Conservation (phyloP, 2,329 filamentous ascomycete species). For the Colletotrichum shisoi region DNA sequence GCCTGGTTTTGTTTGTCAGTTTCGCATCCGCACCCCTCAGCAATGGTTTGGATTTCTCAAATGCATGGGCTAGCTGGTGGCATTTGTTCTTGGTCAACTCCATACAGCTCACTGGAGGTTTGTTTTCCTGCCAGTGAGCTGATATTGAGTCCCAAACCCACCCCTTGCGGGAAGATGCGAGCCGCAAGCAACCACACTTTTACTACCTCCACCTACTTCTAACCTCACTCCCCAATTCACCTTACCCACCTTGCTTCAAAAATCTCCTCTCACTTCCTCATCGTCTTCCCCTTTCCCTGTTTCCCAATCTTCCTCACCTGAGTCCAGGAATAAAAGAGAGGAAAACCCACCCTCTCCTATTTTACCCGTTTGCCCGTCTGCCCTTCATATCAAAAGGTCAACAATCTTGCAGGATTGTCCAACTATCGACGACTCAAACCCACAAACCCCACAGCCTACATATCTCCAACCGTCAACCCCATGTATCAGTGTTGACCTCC, state of each 20-base stretch:
- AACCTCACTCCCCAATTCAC: constrained; percentile 32
- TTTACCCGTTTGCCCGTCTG: constrained; percentile 8
- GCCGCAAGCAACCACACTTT: constrained; percentile 9
- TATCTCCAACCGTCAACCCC: constrained; percentile 41
- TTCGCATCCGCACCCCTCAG: no score
- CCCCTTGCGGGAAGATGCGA: constrained; percentile 20
- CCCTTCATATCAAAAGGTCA: constrained; percentile 15
- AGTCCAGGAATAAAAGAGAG: neutral
- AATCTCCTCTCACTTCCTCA: neutral
- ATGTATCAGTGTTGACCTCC: constrained; percentile 45
- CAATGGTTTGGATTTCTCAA: neutral
- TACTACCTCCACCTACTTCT: constrained; percentile 10
- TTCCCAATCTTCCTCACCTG: neutral
- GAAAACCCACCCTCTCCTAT: constrained; percentile 19
- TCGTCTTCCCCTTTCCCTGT: neutral
- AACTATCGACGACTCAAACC: constrained; percentile 15
- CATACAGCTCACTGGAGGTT: neutral
- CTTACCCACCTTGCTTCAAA: neutral
- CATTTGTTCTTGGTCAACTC: neutral
- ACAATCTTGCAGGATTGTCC: constrained; percentile 24
- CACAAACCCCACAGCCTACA: constrained; percentile 8
- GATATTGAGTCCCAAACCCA: neutral
- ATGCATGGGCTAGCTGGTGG: constrained; percentile 19
- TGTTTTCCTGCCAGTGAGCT: neutral
- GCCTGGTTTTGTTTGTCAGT: no score